These are phyloP conservation scores for Thinopyrum elongatum DNA, from an alignment of 176 grass and related monocot genomes.

Conservation along the genomic window DNA sequence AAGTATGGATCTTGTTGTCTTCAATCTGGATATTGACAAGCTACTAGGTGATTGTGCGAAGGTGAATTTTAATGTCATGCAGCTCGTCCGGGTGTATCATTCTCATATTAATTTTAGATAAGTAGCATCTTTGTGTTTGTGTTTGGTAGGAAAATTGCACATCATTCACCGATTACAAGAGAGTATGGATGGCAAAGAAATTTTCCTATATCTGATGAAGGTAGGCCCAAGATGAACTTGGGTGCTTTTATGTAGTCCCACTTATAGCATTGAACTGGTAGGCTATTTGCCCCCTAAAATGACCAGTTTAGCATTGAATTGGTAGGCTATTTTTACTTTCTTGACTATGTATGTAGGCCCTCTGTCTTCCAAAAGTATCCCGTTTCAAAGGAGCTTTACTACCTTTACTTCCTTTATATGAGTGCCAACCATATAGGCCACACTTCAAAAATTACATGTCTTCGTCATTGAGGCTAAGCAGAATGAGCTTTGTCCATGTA, in stretches of 20 bases:
- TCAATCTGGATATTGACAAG: slow-evolving; percentile 86
- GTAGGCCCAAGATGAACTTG: slow-evolving; percentile 54
- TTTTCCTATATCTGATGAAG: slow-evolving; percentile 75
- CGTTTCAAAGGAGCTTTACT: slow-evolving; percentile 66
- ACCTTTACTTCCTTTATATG: slow-evolving; percentile 80
- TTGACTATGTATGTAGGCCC: slow-evolving; percentile 48
- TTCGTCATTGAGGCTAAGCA: neutral
- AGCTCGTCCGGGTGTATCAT: too few relatives aligned
- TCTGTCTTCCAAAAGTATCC: slow-evolving; percentile 48
- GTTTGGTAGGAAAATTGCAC: slow-evolving; percentile 50
- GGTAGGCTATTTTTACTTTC: slow-evolving; percentile 15
- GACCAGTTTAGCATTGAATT: neutral
- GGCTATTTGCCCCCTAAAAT: neutral
- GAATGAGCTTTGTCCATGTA: slow-evolving; percentile 18
- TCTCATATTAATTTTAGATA: too few relatives aligned
- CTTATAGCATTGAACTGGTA: slow-evolving; percentile 65
- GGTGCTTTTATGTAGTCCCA: slow-evolving; percentile 83
- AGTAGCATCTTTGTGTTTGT: neutral
- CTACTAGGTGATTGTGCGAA: slow-evolving; percentile 43
- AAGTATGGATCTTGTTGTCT: slow-evolving; percentile 58
- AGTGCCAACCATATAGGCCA: slow-evolving; percentile 75
- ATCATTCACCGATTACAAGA: slow-evolving; percentile 51
- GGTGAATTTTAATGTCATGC: slow-evolving; percentile 23
- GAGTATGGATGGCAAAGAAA: slow-evolving; percentile 66
- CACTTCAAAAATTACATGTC: slow-evolving; percentile 81